Percentiles rank a stretch among this genome's conserved stretches.
phyloP scores from a whole-genome alignment of 768 basidiomycete genomes.

The Pulveroboletus frians region DNA sequence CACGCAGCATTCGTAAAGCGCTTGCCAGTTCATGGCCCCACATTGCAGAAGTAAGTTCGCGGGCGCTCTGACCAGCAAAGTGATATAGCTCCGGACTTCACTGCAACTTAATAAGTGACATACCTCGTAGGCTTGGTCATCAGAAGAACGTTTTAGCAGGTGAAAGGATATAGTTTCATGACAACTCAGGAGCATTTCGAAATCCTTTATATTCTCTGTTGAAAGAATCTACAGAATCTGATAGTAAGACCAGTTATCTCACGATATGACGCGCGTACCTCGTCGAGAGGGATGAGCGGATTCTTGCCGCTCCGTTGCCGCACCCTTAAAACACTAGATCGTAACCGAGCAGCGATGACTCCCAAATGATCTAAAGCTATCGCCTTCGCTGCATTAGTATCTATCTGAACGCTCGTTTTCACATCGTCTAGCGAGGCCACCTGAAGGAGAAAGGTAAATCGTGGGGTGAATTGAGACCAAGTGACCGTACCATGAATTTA shows the following conservation, averaged over 20 bases:
- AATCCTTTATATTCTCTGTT: conserved; percentile 41
- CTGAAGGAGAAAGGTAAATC: conserved; percentile 33
- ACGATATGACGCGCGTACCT: conserved; percentile 39
- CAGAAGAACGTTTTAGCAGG: conserved; percentile 63
- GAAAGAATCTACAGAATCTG: conserved; percentile 45
- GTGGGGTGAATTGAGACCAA: neutral
- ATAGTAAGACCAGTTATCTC: neutral
- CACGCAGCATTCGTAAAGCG: conserved; percentile 55
- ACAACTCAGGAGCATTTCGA: conserved; percentile 54
- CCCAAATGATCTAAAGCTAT: conserved; percentile 93
- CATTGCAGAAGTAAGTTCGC: conserved; percentile 72
- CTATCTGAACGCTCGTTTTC: conserved; percentile 57
- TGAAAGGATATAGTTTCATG: conserved; percentile 66
- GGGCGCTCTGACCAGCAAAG: conserved; percentile 52
- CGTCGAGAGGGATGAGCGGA: conserved; percentile 58
- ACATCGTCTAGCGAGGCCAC: conserved; percentile 79
- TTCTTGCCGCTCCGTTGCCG: conserved; percentile 31
- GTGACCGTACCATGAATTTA: conserved; percentile 69
- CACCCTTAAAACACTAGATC: conserved; percentile 47
- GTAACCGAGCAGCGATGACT: conserved; percentile 80
- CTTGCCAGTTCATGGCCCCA: conserved; percentile 82
- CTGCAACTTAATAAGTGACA: conserved; percentile 21
- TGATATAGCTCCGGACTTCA: neutral
- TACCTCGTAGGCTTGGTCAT: conserved; percentile 81
- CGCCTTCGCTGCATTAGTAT: conserved; percentile 81